These are phyloP conservation scores for Usnea hakonensis DNA, from an alignment of 495 filamentous ascomycete species.

Conservation along the genomic window DNA sequence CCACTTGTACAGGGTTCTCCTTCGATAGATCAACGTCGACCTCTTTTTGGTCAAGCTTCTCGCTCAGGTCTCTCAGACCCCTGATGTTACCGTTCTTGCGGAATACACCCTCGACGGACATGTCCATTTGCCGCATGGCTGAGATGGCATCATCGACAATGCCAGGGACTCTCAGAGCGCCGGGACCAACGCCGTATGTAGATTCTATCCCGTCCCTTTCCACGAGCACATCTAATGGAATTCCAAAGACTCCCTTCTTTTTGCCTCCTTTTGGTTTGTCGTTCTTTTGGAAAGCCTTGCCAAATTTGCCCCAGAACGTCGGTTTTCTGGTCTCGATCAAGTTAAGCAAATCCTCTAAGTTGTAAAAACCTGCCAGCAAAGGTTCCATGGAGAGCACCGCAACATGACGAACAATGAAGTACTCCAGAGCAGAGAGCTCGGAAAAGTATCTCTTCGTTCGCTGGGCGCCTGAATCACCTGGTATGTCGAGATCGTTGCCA, in stretches of 20 bases:
- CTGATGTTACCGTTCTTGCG: constrained; percentile 98
- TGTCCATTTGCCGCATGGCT: constrained; percentile 97
- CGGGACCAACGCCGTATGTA: constrained; percentile 89
- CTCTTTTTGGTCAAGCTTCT: constrained; percentile 76
- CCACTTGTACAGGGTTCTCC: constrained; percentile 86
- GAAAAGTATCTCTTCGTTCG: constrained; percentile 82
- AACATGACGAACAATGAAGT: constrained; percentile 93
- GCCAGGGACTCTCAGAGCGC: constrained; percentile 76
- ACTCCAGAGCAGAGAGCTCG: constrained; percentile 89
- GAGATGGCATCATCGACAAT: constrained; percentile 87
- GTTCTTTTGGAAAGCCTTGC: constrained; percentile 80
- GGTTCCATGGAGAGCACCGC: constrained; percentile 95
- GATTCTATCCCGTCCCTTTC: constrained; percentile 94
- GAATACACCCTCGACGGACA: constrained; percentile 98
- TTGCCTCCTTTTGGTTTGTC: constrained; percentile 70
- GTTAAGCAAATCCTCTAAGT: constrained; percentile 86
- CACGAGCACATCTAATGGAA: constrained; percentile 71
- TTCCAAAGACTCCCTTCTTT: constrained; percentile 91
- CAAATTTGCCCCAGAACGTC: constrained; percentile 96
- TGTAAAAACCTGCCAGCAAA: constrained; percentile 80
- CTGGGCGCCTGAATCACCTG: constrained; percentile 41
- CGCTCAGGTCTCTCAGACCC: constrained; percentile 73
- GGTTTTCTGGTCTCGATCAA: constrained; percentile 90
- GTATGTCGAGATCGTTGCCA: constrained; percentile 46
- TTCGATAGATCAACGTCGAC: constrained; percentile 73